Evolutionary conservation across 805 yeast genomes (phyloP), one percentile per base, ranked within the genome.

Genomic region (Ogataea nonfermentans): DNA sequence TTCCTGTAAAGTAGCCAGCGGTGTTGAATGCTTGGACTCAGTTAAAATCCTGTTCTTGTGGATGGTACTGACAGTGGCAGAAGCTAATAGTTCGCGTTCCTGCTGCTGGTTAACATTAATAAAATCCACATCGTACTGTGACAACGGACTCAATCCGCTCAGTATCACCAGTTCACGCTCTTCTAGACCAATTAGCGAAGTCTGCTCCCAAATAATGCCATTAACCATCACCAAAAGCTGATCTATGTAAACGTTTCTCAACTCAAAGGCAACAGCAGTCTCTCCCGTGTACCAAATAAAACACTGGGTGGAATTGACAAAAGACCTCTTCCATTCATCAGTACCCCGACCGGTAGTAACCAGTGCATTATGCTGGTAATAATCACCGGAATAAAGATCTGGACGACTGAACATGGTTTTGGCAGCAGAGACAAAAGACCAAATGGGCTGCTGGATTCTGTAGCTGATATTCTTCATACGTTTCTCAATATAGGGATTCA

Each of bases 121-220:
- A 26, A 74, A 57, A 32, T 73, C 77, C 35, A 82, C 68, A 46
- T 78, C 82, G 46, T 81, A 83, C 44, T 79, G 81, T 9, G 83
- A 75, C 13, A 71, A 56, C 2, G 87, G 85, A 22, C 81, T 76
- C 26, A 82, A 62, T 0, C 88, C 88, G 48, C 78, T 74, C 12
- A 82, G 77, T 1, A 79, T 70, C n/a, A 79, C 68, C 36, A 72
- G 63, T 37, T 74, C 76, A 31, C 74, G 73, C 23, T 71, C 70
- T 15, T 64, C 63, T 12, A 66, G 55, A 11, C 67, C 65, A 32
- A 78, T 78, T 26, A 75, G 67, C 0, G 79, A 69, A 2, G 78
- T 77, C 52, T 80, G 86, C 17, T 79, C 74, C 89, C 89, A 82
- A 10, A 75, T 69, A 15, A 81, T 71, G 15, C 86, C 87, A 51